Conservation (phyloP, 768 basidiomycete genomes). For the Tubosaeta sp. region DNA sequence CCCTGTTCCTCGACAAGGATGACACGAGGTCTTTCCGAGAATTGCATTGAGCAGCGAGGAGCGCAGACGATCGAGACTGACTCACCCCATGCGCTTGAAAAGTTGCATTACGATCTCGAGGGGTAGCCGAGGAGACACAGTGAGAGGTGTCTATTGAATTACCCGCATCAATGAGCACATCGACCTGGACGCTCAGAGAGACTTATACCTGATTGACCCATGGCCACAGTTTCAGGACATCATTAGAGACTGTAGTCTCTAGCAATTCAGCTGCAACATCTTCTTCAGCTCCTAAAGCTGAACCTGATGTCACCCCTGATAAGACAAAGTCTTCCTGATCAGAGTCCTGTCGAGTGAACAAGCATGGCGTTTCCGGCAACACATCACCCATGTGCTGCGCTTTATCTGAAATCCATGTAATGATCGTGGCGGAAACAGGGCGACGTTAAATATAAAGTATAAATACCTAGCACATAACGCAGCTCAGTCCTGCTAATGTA, state of each 20-base stretch:
- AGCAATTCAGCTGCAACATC: constrained; percentile 64
- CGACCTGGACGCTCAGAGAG: not conserved
- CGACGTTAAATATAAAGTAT: not conserved
- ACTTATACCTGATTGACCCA: constrained; percentile 88
- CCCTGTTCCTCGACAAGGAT: constrained; percentile 92
- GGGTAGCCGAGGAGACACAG: constrained; percentile 86
- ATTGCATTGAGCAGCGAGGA: not conserved
- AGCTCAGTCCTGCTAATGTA: constrained; percentile 88
- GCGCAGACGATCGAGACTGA: constrained; percentile 9
- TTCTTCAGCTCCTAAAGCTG: constrained; percentile 59
- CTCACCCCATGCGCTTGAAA: constrained; percentile 97
- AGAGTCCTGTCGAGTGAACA: constrained; percentile 52
- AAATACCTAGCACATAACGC: constrained; percentile 75
- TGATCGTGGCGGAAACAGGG: not conserved
- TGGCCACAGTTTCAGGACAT: constrained; percentile 69
- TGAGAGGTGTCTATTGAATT: constrained; percentile 75
- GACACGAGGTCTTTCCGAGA: constrained; percentile 75
- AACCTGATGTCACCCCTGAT: constrained; percentile 39
- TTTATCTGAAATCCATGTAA: constrained; percentile 49
- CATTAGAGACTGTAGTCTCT: constrained; percentile 52
- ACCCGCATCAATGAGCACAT: not conserved
- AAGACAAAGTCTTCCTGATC: constrained; percentile 51
- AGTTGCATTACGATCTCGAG: constrained; percentile 97
- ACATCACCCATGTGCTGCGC: constrained; percentile 62
- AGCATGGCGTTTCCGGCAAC: constrained; percentile 61